A percentile compares a stretch with the other conserved stretches of the same genome.
These are phyloP conservation scores for Macaranga tanarius DNA, from an alignment of 441 rosid species.

Conservation along the genomic window DNA sequence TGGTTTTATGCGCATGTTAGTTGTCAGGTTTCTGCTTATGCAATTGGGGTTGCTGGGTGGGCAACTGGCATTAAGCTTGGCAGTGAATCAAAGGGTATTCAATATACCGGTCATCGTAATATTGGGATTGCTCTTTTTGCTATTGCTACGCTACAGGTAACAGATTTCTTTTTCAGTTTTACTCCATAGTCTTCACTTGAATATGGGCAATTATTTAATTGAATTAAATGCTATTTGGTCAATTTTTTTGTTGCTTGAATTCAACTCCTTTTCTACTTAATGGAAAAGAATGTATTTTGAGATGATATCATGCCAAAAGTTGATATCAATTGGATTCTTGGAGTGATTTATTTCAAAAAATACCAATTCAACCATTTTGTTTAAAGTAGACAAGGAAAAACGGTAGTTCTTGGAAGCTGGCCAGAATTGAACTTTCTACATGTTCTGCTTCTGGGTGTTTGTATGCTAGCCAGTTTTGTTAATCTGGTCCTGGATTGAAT, in stretches of 20 bases:
- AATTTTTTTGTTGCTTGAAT: too few species aligned
- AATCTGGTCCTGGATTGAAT: conserved; percentile 1
- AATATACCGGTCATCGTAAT: conserved; percentile 32
- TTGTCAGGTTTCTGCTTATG: conserved; percentile 48
- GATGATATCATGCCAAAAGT: too few species aligned
- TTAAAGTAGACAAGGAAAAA: neutral
- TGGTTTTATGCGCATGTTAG: conserved; percentile 54
- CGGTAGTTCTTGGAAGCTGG: neutral
- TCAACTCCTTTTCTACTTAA: too few species aligned
- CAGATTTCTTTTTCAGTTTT: neutral
- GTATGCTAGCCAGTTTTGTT: too few species aligned
- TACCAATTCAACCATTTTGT: neutral
- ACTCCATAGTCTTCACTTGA: neutral
- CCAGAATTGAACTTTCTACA: neutral
- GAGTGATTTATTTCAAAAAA: too few species aligned
- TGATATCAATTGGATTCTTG: too few species aligned
- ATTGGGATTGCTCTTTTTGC: conserved; percentile 46
- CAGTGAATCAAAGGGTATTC: conserved; percentile 38
- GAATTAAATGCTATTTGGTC: too few species aligned
- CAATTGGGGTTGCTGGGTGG: conserved; percentile 51
- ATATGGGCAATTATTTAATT: too few species aligned
- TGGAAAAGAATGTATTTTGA: too few species aligned
- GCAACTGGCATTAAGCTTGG: conserved; percentile 46
- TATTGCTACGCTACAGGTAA: conserved; percentile 58
- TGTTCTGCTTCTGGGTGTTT: too few species aligned